Conservation (phyloP, 2,329 filamentous ascomycete species). For the Fusarium veterinarium region DNA sequence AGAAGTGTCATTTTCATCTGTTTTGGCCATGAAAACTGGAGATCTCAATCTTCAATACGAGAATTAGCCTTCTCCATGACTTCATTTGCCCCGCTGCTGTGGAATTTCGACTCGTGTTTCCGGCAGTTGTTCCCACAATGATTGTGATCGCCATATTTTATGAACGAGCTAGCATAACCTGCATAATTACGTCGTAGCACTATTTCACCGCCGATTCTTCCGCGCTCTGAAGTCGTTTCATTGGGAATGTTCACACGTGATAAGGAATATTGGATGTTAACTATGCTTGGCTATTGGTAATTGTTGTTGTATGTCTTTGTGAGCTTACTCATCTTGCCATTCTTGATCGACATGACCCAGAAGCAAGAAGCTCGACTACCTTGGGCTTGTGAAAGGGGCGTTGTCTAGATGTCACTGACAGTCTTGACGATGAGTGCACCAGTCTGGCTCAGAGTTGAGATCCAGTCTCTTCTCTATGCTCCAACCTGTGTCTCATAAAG, state of each 20-base stretch:
- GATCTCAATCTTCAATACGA: constrained; percentile 17
- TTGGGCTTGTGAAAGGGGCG: background rate
- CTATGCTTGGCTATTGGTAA: no score
- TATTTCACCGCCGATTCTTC: background rate
- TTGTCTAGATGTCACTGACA: accelerated
- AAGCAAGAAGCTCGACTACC: accelerated
- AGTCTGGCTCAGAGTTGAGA: no score
- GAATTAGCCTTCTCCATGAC: constrained; percentile 6
- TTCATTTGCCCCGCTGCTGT: constrained; percentile 9
- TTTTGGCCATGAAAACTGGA: background rate
- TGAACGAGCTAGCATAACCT: background rate
- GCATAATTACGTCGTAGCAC: background rate
- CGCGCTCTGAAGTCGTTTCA: background rate
- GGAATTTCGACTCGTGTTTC: background rate
- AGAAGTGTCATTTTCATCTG: background rate
- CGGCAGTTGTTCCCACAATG: background rate
- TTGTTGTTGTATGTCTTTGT: no score
- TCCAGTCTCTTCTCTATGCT: accelerated
- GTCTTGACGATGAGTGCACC: background rate
- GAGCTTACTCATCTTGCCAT: background rate
- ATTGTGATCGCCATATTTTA: constrained; percentile 6
- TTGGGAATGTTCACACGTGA: background rate
- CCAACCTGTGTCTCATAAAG: accelerated
- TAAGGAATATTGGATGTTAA: background rate
- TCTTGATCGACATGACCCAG: background rate